Conservation (phyloP, 371 early-diverging fungal genomes). For the Dipsacomyces acuminosporus region DNA sequence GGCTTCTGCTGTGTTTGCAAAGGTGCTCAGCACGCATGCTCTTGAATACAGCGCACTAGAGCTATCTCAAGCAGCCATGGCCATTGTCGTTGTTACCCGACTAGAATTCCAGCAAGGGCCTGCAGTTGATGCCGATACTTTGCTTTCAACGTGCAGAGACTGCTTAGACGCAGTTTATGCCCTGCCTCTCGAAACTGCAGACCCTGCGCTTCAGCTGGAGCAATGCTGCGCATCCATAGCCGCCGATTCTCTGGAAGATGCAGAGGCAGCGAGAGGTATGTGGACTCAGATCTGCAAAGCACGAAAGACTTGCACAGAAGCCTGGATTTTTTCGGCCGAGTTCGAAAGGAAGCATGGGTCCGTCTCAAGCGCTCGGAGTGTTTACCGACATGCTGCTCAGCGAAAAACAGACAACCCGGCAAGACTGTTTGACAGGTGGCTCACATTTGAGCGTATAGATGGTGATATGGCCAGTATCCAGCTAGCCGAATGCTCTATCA, state of each 20-base stretch:
- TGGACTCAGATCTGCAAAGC: constrained; percentile 35
- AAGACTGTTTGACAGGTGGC: constrained; percentile 30
- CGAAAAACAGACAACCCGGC: constrained; percentile 32
- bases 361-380: constrained; percentile 13
- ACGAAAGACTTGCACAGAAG: constrained; percentile 27
- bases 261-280: constrained; percentile 11
- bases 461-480: constrained; percentile 7
- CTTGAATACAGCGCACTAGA: constrained; percentile 33
- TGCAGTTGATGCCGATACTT: not conserved
- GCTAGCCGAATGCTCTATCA: constrained; percentile 13
- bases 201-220: constrained; percentile 23
- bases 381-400: constrained; percentile 36
- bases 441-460: constrained; percentile 13
- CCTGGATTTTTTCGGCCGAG: constrained; percentile 32
- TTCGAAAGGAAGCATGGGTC: constrained; percentile 25
- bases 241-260: not conserved
- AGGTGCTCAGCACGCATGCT: constrained; percentile 20
- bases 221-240: constrained; percentile 15
- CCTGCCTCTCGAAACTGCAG: constrained; percentile 22
- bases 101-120: constrained; percentile 2
- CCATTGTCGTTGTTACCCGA: constrained; percentile 11
- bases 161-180: constrained; percentile 16
- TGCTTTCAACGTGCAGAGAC: constrained; percentile 12
- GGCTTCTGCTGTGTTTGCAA: constrained; percentile 10
- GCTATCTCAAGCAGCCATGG: constrained; percentile 12